These are phyloP conservation scores for Brassica carinata DNA, from an alignment of 345 rosid genomes.

Conservation along the genomic window DNA sequence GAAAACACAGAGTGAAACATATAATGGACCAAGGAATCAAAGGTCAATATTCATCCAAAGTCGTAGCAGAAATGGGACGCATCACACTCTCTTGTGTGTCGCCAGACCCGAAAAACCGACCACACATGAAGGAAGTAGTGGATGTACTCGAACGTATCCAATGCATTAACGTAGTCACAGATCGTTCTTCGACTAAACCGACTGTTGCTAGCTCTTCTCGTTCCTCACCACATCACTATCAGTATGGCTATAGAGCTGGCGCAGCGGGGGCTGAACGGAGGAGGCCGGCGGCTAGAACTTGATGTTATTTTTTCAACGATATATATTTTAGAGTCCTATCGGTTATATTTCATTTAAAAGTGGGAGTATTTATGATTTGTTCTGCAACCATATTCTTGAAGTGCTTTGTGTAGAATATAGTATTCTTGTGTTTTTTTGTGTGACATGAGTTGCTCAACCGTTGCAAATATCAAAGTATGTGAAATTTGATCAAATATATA, in stretches of 20 bases:
- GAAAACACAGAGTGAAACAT: constrained; percentile 49
- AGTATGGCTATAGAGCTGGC: constrained; percentile 22
- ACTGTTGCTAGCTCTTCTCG: not conserved
- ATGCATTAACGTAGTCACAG: constrained; percentile 8
- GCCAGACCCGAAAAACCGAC: constrained; percentile 59
- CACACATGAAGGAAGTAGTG: constrained; percentile 66
- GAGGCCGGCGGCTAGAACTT: not conserved
- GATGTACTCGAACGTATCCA: constrained; percentile 33
- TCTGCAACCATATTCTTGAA: not conserved
- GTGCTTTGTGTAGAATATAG: not conserved
- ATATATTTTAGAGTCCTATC: not conserved
- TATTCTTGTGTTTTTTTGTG: not conserved
- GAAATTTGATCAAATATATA: not conserved
- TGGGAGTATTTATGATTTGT: not conserved
- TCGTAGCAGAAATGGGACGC: constrained; percentile 47
- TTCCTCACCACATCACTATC: constrained; percentile 20
- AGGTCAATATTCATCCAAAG: constrained; percentile 51
- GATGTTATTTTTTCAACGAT: not conserved
- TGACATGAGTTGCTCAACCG: not conserved
- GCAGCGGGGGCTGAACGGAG: constrained; percentile 11
- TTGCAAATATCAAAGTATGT: not conserved
- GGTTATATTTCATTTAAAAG: not conserved
- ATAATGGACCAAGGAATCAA: constrained; percentile 68
- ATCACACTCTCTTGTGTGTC: constrained; percentile 53
- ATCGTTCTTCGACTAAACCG: constrained; percentile 5